Evolutionary conservation across 1,284 basidiomycete genomes (phyloP), one percentile per base, ranked within the genome.

Genomic region (Ceratobasidium sp.): DNA sequence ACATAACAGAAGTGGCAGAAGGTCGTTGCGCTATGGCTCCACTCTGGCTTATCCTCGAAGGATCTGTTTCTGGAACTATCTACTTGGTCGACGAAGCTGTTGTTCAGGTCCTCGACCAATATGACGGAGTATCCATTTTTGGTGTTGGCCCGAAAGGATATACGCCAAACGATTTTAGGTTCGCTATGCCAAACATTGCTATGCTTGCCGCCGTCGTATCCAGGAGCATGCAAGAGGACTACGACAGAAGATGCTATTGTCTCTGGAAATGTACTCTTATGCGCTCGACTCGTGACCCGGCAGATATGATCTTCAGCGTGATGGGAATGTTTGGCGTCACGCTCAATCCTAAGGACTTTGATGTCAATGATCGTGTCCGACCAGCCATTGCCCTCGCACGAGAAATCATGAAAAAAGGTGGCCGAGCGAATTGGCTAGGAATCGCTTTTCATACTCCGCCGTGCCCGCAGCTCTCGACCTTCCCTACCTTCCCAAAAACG

Each of bases 241-340:
- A 54, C 20, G 67, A 69, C 15, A 7, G 46, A 15, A 52, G 28
- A 38, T 52, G 15, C 20, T 33, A 69, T 33, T 38, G 38, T 56
- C 13, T 69, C 48, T 52, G 67, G 67, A 52, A 56, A 28, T 69
- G 46, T 15, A 46, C 67, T 33, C 23, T 69, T 1, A 69, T 56
- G 67, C 67, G 67, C 48, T 38, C 67, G 52, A 44, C 52, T n/a
- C 44, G 38, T 28, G 38, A 46, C 46, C 67, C 67, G 26, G 46
- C n/a, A 9, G 67, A 69, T 33, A 69, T 52, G 67, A 56, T 56
- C 28, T 56, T 52, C 46, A 69, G 67, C 46, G 46, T 69, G 12
- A 69, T 69, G 67, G 67, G 67, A 17, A n/a, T 69, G 1, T 69
- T 69, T n/a, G 67, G 67, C 67, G 67, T 52, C 13, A 40, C 48